Evolutionary conservation across 73 alveolate species (phyloP).

Genomic region (Symbiodinium natans): DNA sequence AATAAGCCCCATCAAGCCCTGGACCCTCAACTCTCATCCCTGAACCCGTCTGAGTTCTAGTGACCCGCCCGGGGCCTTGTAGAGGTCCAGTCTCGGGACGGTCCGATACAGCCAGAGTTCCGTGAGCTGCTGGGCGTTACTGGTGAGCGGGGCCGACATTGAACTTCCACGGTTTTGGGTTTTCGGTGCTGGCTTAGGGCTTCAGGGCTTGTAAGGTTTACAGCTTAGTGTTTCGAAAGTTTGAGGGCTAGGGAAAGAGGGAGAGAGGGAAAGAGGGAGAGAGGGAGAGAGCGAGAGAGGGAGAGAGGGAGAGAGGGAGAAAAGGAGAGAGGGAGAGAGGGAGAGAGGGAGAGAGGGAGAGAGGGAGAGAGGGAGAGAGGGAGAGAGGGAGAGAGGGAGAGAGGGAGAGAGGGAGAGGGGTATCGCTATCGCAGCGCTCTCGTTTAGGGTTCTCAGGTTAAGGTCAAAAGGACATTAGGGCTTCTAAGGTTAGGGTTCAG

Average conservation of each 20-base stretch:
- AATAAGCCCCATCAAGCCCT: background rate
- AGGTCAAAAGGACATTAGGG: too few relatives aligned
- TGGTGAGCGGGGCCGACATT: background rate
- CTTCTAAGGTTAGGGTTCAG: too few relatives aligned
- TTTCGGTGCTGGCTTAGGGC: background rate
- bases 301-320: background rate
- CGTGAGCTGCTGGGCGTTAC: slow-evolving; percentile 92
- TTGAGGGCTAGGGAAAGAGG: too few relatives aligned
- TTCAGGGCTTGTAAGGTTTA: background rate
- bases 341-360: background rate
- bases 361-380: background rate
- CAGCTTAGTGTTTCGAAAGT: background rate
- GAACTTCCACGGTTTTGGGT: background rate
- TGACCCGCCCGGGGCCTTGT: too few relatives aligned
- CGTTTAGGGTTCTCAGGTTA: too few relatives aligned
- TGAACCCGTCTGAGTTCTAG: too few relatives aligned
- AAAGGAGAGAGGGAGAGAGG: background rate
- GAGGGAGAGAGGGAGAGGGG: background rate
- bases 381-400: background rate
- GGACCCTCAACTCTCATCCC: background rate
- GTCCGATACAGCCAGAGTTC: slow-evolving; percentile 89
- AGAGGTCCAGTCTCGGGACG: slow-evolving; percentile 61
- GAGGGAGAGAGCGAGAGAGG: too few relatives aligned
- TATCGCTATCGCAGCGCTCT: background rate
- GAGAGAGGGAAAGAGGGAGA: too few relatives aligned